Evolutionary conservation across 805 yeast genomes (phyloP), one percentile per base, ranked within the genome.

Genomic region (Zygosaccharomyces gambellarensis): DNA sequence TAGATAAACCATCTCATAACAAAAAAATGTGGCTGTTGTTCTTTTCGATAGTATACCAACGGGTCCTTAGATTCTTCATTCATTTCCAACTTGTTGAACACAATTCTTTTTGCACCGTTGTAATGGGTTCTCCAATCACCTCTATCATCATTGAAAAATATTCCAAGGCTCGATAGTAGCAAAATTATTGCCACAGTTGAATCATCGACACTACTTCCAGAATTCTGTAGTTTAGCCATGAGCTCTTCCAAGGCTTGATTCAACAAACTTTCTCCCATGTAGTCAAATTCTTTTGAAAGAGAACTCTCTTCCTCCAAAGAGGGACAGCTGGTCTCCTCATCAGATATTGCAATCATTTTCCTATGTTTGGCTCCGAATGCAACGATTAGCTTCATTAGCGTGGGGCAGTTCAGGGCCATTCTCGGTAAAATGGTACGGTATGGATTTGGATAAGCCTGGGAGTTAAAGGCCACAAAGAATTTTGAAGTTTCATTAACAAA

Each of bases 1-100:
- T 82, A 85, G 0, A 81, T 82, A 60, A 81, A 84, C 87, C 89
- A 83, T 45, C 90, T 67, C 54, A 77, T 70, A 40, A 85, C 68
- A 56, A 85, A 85, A 52, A 70, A 80, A 0, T 79, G 65, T 3
- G 63, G 41, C 34, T 58, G 58, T 2, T 52, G 43, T 25, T 61
- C 63, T 14, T 48, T 23, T 9, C 55, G 55, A 22, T 29, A 27
- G 19, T 57, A 40, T 22, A 34, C 47, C 40, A 28, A 48, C 12
- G 46, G 32, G 8, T 17, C 39, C 23, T 53, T n/a, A 52, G 31
- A 0, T 52, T 47, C 21, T 51, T 47, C 10, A 51, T 40, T 11
- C 39, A 39, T 49, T 46, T 38, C 54, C 32, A 32, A 59, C 42
- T 50, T 31, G 43, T 52, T 50, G 25, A 41, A 34, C 22, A 84